A percentile compares a stretch with the other conserved stretches of the same genome.
These are phyloP conservation scores for Hymenoscyphus salicellus DNA, from an alignment of 2,329 filamentous ascomycete genomes.

Conservation along the genomic window DNA sequence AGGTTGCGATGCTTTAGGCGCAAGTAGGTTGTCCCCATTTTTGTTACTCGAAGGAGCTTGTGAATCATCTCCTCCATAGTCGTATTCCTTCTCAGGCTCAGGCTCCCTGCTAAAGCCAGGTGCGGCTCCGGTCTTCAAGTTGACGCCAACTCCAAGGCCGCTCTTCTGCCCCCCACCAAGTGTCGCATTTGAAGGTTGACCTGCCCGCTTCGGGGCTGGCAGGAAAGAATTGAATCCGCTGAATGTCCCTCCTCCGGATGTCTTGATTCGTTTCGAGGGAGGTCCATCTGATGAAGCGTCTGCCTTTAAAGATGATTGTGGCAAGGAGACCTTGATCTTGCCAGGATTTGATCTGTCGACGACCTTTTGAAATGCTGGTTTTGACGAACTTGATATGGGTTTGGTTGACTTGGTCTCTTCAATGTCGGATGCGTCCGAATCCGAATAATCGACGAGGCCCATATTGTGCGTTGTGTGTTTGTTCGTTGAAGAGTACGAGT, in stretches of 20 bases:
- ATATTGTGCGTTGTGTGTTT: constrained; percentile 40
- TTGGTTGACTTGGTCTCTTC: constrained; percentile 41
- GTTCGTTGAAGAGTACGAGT: not conserved
- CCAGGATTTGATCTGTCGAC: constrained; percentile 77
- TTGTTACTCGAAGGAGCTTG: constrained; percentile 24
- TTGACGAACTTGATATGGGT: constrained; percentile 38
- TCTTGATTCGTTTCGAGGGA: constrained; percentile 69
- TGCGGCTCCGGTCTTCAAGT: constrained; percentile 77
- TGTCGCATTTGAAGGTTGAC: constrained; percentile 41
- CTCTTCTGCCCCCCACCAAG: constrained; percentile 33
- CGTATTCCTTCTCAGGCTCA: constrained; percentile 31
- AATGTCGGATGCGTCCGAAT: constrained; percentile 61
- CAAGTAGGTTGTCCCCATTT: constrained; percentile 37
- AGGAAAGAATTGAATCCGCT: constrained; percentile 83
- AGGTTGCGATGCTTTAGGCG: constrained; percentile 52
- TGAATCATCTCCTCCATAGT: constrained; percentile 25
- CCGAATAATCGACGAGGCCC: constrained; percentile 68
- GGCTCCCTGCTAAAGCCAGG: constrained; percentile 72
- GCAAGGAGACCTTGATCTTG: constrained; percentile 80
- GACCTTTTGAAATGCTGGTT: constrained; percentile 72
- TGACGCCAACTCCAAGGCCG: constrained; percentile 54
- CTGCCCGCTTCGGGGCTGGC: constrained; percentile 70
- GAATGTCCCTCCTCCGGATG: constrained; percentile 58
- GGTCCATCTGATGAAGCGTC: constrained; percentile 47
- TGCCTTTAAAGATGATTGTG: constrained; percentile 46